phyloP scores from a whole-genome alignment of 2,329 filamentous ascomycete species.

The Ophiostoma sp. region DNA sequence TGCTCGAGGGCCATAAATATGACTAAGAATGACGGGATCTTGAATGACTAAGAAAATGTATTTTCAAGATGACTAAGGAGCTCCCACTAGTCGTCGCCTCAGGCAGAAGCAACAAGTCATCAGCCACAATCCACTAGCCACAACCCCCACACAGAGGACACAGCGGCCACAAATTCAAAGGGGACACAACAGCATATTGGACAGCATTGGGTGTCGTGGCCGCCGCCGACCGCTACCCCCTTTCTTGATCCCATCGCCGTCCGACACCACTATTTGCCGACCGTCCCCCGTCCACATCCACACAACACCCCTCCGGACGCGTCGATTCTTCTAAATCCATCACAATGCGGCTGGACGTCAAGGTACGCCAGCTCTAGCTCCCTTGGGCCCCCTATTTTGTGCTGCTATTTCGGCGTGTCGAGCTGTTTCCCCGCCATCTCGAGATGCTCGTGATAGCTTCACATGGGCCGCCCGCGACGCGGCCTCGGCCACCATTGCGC shows the following conservation, averaged over 20 bases:
- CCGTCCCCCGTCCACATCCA: neutral
- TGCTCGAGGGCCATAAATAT: neutral
- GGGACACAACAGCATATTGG: conserved; percentile 10
- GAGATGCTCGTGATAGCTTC: conserved; percentile 17
- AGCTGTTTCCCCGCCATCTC: conserved; percentile 4
- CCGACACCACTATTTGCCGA: conserved; percentile 3
- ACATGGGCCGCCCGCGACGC: neutral
- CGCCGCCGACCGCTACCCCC: conserved; percentile 11
- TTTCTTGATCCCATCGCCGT: conserved; percentile 15
- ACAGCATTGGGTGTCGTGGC: conserved; percentile 2
- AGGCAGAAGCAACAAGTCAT: neutral
- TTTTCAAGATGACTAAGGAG: neutral
- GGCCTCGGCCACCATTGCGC: neutral
- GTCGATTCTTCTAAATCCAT: neutral
- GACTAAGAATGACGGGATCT: neutral
- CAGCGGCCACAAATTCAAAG: conserved; percentile 8
- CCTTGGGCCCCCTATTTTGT: neutral
- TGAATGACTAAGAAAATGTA: too few relatives aligned
- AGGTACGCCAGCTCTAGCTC: conserved; percentile 24
- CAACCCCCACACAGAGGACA: conserved; percentile 6
- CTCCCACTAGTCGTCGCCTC: neutral
- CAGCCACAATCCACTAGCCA: neutral
- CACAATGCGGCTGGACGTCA: conserved; percentile 34
- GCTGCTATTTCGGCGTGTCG: neutral
- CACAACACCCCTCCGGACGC: neutral